Base-by-base conservation (phyloP, 768 basidiomycete genomes). In the Suillus luteus region DNA sequence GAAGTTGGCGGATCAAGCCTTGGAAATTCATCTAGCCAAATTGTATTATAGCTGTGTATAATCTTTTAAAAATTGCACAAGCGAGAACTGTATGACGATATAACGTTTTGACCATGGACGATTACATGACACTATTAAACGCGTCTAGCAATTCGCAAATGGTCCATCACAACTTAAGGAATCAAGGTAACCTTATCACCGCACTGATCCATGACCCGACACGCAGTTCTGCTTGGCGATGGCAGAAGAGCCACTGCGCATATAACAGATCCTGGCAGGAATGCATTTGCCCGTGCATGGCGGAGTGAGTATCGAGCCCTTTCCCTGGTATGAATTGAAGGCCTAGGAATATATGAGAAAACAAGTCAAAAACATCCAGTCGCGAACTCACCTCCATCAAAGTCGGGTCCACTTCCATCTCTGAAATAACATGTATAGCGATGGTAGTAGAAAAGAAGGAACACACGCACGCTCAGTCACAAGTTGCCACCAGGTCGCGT, bases 401-500 rank as follows among this genome's bases (percentile, higher is more conserved):
- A 33, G 82, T 79, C 5, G 82, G 70, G 70, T 92, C 79, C 11
- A 75, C 72, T 68, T 83, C 78, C 87, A 90, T 88, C 49, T 83
- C 88, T 87, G 63, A 60, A 43, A 27, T 14, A 27, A 31, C 11
- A 37, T 6, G 62, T 49, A 67, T 44, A 64, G 52, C 27, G n/a
- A 41, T 8, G 44, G 35, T 57, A 59, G 3, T 59, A 24, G 38
- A 58, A 27, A 35, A 37, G 33, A 55, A 9, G 5, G 19, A 27
- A 38, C 40, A 41, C 64, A 76, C 81, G 66, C 62, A 87, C 89
- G 82, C 76, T 91, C 89, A 11, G 91, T 92, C 48, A 92, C 88
- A 54, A 74, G 83, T 68, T 92, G 91, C 91, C 91, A 92, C 87
- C 88, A 92, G 11, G 91, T 92, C 8, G 89, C 89, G 65, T 92